Percentiles rank a stretch among this genome's conserved stretches.
Conservation (phyloP, 2,329 filamentous ascomycete genomes). For the Colletotrichum noveboracense region DNA sequence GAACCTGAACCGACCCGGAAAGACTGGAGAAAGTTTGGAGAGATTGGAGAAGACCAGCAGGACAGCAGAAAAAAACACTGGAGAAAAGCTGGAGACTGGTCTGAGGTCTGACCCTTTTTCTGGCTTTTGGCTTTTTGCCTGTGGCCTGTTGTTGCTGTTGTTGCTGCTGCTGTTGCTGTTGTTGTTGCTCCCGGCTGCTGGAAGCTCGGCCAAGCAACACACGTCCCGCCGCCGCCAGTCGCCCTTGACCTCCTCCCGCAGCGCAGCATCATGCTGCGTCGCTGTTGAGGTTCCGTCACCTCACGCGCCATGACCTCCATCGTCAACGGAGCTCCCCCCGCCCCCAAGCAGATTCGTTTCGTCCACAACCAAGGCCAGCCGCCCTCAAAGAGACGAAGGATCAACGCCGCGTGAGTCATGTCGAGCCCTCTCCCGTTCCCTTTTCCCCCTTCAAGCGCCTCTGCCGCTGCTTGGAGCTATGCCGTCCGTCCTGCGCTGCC, state of each 20-base stretch:
- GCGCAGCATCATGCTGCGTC: slow-evolving; percentile 21
- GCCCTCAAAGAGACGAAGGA: slow-evolving; percentile 77
- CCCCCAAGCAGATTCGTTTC: slow-evolving; percentile 73
- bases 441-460: neutral
- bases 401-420: slow-evolving; percentile 74
- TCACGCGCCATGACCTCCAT: slow-evolving; percentile 28
- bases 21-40: neutral
- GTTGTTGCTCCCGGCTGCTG: neutral
- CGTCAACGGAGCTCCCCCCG: slow-evolving; percentile 46
- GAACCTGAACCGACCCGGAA: neutral
- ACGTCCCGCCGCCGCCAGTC: neutral
- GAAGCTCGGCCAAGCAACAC: neutral
- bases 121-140: neutral
- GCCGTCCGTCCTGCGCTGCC: neutral
- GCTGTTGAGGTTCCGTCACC: slow-evolving; percentile 16
- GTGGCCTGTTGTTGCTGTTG: neutral
- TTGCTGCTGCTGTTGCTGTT: neutral
- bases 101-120: neutral
- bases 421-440: neutral
- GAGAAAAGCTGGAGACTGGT: slow-evolving; percentile 1
- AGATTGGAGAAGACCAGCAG: neutral
- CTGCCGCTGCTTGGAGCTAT: neutral
- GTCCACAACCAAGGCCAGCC: slow-evolving; percentile 84
- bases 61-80: neutral
- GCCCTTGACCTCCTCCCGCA: slow-evolving; percentile 1